Conservation (phyloP, 768 basidiomycete species). For the Amanita muscaria region DNA sequence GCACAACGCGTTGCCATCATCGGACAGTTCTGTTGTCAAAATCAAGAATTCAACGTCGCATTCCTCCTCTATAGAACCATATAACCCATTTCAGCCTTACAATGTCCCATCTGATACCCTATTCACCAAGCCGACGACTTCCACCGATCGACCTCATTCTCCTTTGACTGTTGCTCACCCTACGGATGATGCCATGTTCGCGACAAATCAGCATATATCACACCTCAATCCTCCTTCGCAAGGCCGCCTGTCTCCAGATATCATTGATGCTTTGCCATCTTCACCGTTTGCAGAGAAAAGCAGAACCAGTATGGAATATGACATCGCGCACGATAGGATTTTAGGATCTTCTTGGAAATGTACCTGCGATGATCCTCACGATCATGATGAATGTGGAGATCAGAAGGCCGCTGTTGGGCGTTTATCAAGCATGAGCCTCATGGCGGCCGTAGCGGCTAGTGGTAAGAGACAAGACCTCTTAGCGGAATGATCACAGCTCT, state of each 20-base stretch:
- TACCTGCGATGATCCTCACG: conserved; percentile 9
- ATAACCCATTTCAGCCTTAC: too few species aligned
- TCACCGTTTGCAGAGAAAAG: neutral
- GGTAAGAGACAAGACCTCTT: conserved; percentile 35
- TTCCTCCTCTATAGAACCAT: too few species aligned
- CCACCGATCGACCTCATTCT: too few species aligned
- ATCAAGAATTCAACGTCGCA: too few species aligned
- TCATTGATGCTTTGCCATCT: conserved; percentile 1
- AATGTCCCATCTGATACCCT: neutral
- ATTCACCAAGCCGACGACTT: neutral
- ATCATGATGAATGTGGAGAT: conserved; percentile 21
- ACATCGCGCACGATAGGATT: neutral
- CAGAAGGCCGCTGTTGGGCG: conserved; percentile 75
- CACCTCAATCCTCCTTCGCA: conserved; percentile 3
- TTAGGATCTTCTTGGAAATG: conserved; percentile 4
- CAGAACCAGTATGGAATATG: conserved; percentile 3
- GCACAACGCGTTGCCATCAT: conserved; percentile 19
- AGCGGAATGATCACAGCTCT: conserved; percentile 6
- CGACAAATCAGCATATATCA: neutral
- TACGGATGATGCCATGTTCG: neutral
- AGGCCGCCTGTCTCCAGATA: conserved; percentile 4
- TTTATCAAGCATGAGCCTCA: conserved; percentile 86
- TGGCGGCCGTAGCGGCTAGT: conserved; percentile 78
- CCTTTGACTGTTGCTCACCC: neutral
- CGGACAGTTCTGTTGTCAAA: conserved; percentile 9